Percentiles rank a stretch among this genome's conserved stretches.
phyloP scores from a whole-genome alignment of 164 flowering plant species.

The Stephania yunnanensis region DNA sequence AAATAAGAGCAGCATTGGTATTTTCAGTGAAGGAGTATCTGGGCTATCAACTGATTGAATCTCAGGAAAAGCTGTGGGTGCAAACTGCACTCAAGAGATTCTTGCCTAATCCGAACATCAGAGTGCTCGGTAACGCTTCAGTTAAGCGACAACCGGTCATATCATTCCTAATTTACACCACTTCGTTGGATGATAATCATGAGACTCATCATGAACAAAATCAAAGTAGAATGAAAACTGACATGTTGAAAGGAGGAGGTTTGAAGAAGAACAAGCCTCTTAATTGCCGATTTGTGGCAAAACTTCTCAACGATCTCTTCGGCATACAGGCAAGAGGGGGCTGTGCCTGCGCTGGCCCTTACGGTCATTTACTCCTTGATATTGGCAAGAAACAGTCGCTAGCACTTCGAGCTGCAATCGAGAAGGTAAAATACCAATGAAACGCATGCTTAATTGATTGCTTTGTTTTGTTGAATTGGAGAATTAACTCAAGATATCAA shows the following conservation, averaged over 20 bases:
- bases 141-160: slow-evolving; percentile 53
- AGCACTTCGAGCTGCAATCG: slow-evolving; percentile 41
- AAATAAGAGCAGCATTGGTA: slow-evolving; percentile 59
- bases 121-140: slow-evolving; percentile 51
- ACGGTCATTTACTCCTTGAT: slow-evolving; percentile 58
- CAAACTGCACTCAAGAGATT: slow-evolving; percentile 53
- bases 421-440: slow-evolving; percentile 34
- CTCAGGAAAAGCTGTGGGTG: slow-evolving; percentile 30
- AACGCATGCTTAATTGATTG: background rate
- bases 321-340: slow-evolving; percentile 90
- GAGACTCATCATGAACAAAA: background rate
- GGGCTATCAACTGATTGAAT: slow-evolving; percentile 45
- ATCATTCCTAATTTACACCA: slow-evolving; percentile 60
- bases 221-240: background rate
- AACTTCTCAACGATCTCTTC: slow-evolving; percentile 78
- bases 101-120: slow-evolving; percentile 43
- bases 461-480: too few species aligned
- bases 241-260: slow-evolving; percentile 42
- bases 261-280: slow-evolving; percentile 50
- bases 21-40: slow-evolving; percentile 85
- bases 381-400: slow-evolving; percentile 36
- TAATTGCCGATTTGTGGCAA: slow-evolving; percentile 66
- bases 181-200: slow-evolving; percentile 6
- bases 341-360: slow-evolving; percentile 89
- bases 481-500: background rate